A percentile compares a stretch with the other conserved stretches of the same genome.
Conservation (phyloP, 495 filamentous ascomycete species). For the Aspergillus indologenus region DNA sequence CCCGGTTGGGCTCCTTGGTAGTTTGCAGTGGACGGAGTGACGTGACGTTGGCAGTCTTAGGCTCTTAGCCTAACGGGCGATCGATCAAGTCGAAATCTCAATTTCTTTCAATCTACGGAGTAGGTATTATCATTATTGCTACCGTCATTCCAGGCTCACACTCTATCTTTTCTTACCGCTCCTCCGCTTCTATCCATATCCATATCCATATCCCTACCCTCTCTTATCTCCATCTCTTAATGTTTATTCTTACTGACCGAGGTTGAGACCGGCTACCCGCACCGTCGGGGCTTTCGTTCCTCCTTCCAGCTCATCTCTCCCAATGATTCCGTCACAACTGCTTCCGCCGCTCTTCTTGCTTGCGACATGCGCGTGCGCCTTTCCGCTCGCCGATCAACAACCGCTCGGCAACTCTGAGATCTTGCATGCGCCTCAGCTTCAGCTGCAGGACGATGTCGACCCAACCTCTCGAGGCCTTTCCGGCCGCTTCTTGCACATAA, state of each 20-base stretch:
- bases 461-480: constrained; percentile 21
- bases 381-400: constrained; percentile 18
- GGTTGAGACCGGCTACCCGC: constrained; percentile 9
- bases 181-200: background rate
- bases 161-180: background rate
- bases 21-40: background rate
- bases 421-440: background rate
- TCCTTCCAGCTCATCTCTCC: constrained; percentile 5
- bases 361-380: constrained; percentile 15
- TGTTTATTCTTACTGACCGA: constrained; percentile 1
- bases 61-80: background rate
- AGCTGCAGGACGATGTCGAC: background rate
- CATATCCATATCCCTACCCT: background rate
- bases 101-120: background rate
- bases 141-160: too few relatives aligned
- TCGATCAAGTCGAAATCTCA: constrained; percentile 3
- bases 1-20: constrained; percentile 4
- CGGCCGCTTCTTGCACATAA: constrained; percentile 91
- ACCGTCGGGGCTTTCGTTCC: constrained; percentile 10
- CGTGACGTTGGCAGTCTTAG: constrained; percentile 2
- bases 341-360: constrained; percentile 12
- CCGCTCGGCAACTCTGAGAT: constrained; percentile 9
- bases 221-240: background rate
- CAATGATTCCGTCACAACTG: constrained; percentile 19
- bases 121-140: background rate